Percentiles rank a stretch among this genome's conserved stretches.
Evolutionary conservation across 176 grass and related monocot species (phyloP).

Genomic region (Aegilops speltoides): DNA sequence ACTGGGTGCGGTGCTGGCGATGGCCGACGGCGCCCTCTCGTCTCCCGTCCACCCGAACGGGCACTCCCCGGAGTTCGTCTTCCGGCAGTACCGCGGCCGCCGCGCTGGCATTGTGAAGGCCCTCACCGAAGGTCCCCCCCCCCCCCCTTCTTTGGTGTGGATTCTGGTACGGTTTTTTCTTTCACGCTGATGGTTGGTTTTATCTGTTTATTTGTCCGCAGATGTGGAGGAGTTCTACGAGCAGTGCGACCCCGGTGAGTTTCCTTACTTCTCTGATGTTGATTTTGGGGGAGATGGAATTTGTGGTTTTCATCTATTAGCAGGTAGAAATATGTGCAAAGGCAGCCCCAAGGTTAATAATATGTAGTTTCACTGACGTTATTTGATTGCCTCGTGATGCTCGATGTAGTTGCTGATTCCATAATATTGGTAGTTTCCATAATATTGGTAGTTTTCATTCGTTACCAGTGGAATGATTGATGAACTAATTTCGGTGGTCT

Average conservation of each 20-base stretch:
- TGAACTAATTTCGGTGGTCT: not conserved
- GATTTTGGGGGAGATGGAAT: not conserved
- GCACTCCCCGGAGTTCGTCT: constrained; percentile 54
- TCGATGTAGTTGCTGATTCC: not conserved
- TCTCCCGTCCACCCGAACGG: not conserved
- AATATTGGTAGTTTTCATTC: not conserved
- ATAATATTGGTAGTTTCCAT: not conserved
- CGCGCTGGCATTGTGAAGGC: constrained; percentile 65
- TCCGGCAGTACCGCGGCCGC: constrained; percentile 47
- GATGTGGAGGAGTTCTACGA: constrained; percentile 68
- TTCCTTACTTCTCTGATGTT: not conserved
- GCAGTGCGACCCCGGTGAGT: constrained; percentile 65
- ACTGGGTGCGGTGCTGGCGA: not conserved
- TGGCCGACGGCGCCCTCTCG: constrained; percentile 21
- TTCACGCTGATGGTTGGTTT: constrained; percentile 20
- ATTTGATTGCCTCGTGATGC: not conserved
- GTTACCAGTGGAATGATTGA: not conserved
- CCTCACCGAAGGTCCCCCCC: constrained; percentile 56
- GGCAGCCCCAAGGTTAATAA: not conserved
- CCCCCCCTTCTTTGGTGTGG: not conserved
- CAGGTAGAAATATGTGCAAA: not conserved
- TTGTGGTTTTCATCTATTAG: not conserved
- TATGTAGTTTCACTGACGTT: not conserved
- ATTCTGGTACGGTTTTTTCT: not conserved
- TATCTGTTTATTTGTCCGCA: constrained; percentile 31